Evolutionary conservation across 2,329 filamentous ascomycete species (phyloP), one percentile per base, ranked within the genome.

Genomic region (Neophaeococcomyces mojaviensis): DNA sequence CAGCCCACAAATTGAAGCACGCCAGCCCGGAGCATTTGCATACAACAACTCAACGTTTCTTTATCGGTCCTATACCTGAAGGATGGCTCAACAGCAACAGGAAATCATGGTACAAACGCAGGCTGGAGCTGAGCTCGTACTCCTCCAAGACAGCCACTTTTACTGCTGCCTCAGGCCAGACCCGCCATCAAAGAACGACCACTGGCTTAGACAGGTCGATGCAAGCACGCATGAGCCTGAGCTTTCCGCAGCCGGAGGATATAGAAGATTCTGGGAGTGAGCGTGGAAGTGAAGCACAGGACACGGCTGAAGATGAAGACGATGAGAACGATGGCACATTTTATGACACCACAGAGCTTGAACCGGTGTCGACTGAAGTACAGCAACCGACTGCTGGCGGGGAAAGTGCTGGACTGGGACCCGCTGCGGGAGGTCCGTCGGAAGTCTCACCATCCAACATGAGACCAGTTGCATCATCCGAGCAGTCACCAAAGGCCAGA

Each of bases 61-160:
- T 83, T 63, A 79, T 83, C 48, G 79, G 79, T 1, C 79, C 79
- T 30, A 78, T 82, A 30, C 79, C 79, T 36, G 75, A 78, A 55
- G 78, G 76, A 47, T 83, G 79, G 79, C 68, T 82, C 44, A 77
- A 76, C 55, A 76, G 72, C 49, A 76, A 82, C 59, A 70, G 78
- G 43, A 79, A 78, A 55, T 72, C 76, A 48, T 82, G 79, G 79
- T 82, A 81, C 62, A 75, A 68, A 49, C 58, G 61, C 32, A 62
- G 68, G 38, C 49, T 72, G 1, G 63, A 60, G 24, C 57, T 71
- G 32, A 67, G 59, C 42, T 67, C 71, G 38, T 73, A 73, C 53
- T 68, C 69, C 2, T 72, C 71, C 1, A 59, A 64, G 26, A 59
- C 66, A 4, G 67, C 71, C 10, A 74, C 72, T n/a, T 80, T 80